Evolutionary conservation across 805 yeast genomes (phyloP).

Genomic region (Isabelozyma heimii): DNA sequence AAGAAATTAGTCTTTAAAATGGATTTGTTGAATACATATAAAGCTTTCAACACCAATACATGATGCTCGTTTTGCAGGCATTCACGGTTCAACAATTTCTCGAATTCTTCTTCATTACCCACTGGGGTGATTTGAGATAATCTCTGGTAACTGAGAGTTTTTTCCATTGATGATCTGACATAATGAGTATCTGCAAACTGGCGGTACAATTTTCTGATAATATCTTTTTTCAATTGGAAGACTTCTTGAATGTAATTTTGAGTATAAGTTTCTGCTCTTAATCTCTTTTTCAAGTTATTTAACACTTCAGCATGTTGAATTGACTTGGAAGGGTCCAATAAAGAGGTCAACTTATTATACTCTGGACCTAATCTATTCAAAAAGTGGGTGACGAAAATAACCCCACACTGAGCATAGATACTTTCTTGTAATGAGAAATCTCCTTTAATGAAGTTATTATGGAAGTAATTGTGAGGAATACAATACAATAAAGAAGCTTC

Average conservation of each 20-base stretch:
- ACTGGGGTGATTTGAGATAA: conserved; percentile 75
- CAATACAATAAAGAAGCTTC: conserved; percentile 92
- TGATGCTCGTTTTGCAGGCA: conserved; percentile 81
- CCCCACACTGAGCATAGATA: conserved; percentile 90
- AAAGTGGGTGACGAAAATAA: conserved; percentile 90
- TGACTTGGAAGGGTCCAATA: conserved; percentile 61
- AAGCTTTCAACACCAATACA: conserved; percentile 74
- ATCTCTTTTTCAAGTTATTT: conserved; percentile 77
- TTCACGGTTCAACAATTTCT: conserved; percentile 59
- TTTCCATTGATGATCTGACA: conserved; percentile 64
- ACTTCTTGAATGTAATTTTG: conserved; percentile 78
- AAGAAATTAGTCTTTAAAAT: conserved; percentile 92
- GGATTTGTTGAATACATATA: conserved; percentile 80
- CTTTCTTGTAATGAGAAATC: conserved; percentile 90
- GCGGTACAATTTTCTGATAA: conserved; percentile 80
- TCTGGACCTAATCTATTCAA: conserved; percentile 92
- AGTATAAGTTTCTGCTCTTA: conserved; percentile 91
- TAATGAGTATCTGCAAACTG: conserved; percentile 92
- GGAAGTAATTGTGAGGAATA: conserved; percentile 83
- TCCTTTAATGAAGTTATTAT: conserved; percentile 66
- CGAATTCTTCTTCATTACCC: conserved; percentile 71
- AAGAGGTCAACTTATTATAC: conserved; percentile 62
- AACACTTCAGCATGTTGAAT: conserved; percentile 73
- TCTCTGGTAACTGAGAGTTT: conserved; percentile 85
- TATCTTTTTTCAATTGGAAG: conserved; percentile 63